Evolutionary conservation across 495 filamentous ascomycete genomes (phyloP), one percentile per base, ranked within the genome.

Genomic region (Penicillium roqueforti): DNA sequence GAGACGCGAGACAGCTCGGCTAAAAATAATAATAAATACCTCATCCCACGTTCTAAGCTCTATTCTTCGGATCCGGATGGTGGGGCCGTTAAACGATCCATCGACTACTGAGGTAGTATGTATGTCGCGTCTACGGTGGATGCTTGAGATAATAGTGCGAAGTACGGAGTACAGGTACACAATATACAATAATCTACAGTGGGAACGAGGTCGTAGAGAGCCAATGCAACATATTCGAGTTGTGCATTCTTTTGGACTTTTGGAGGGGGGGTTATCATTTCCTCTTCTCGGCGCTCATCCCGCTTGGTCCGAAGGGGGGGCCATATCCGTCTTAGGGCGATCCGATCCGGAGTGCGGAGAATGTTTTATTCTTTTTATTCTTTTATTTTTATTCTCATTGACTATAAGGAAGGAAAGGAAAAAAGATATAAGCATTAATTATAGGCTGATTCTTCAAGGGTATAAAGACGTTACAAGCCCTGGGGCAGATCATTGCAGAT

Each of bases 21-120:
- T 52, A 52, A 43, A 36, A 36, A 44, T 26, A 52, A 23, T 40
- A 28, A 25, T n/a, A 28, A 45, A 29, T 14, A 39, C 16, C 23
- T 29, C 29, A 43, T 25, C 16, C n/a, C 53, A 58, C 55, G 55
- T 61, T 52, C 39, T 18, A 32, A 51, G 48, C 39, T 52, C 49
- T 28, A 43, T 52, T 49, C 45, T 32, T 57, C 55, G 52, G 48
- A 53, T n/a, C 43, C 69, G 69, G 69, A 65, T 69, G 64, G 69
- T 69, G 69, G 69, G 69, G 68, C 69, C 69, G 69, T 54, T 31
- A 16, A 19, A 50, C 28, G 13, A 25, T 29, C 34, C 37, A 11
- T 49, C 14, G 22, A 18, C 13, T 36, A 16, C 14, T 3, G 1
- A 29, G 28, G 28, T 11, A 11, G 28, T 31, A 36, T 14, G 28